Percentiles rank a stretch among this genome's conserved stretches.
These are phyloP conservation scores for Ehretia macrophylla DNA, from an alignment of 257 asterid species.

Conservation along the genomic window DNA sequence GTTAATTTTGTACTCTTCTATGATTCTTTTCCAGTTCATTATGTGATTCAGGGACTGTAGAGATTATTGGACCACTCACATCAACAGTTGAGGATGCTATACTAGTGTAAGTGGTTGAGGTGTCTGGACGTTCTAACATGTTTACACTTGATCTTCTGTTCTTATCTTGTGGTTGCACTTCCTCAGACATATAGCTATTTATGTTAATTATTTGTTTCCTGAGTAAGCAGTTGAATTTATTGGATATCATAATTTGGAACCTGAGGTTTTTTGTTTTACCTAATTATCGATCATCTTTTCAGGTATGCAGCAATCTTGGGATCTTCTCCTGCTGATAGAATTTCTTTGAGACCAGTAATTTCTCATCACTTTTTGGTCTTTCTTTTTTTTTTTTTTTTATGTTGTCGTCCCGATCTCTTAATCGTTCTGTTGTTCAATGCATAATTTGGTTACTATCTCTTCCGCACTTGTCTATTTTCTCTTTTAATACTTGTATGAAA, in stretches of 20 bases:
- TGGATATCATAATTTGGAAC: constrained; percentile 7
- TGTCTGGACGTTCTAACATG: constrained; percentile 8
- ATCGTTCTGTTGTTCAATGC: neutral
- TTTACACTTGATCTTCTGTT: neutral
- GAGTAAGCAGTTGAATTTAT: constrained; percentile 1
- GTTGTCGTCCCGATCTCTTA: no score
- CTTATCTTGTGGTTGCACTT: constrained; percentile 5
- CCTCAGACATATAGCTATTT: neutral
- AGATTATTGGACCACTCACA: constrained; percentile 85
- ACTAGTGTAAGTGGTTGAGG: constrained; percentile 70
- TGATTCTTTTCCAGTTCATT: constrained; percentile 49
- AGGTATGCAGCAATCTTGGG: constrained; percentile 98
- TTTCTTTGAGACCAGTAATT: constrained; percentile 77
- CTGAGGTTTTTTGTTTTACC: constrained; percentile 16
- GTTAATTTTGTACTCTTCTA: constrained; percentile 1
- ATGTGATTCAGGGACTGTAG: constrained; percentile 89
- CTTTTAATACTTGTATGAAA: no score
- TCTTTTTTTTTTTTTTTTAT: no score
- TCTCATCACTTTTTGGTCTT: constrained; percentile 12
- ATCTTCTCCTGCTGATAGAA: constrained; percentile 62
- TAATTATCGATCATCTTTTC: constrained; percentile 20
- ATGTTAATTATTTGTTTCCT: neutral
- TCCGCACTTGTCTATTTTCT: no score
- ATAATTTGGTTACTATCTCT: no score
- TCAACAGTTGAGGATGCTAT: constrained; percentile 81